Conservation (phyloP, 2,329 filamentous ascomycete genomes). For the Didymella exigua region DNA sequence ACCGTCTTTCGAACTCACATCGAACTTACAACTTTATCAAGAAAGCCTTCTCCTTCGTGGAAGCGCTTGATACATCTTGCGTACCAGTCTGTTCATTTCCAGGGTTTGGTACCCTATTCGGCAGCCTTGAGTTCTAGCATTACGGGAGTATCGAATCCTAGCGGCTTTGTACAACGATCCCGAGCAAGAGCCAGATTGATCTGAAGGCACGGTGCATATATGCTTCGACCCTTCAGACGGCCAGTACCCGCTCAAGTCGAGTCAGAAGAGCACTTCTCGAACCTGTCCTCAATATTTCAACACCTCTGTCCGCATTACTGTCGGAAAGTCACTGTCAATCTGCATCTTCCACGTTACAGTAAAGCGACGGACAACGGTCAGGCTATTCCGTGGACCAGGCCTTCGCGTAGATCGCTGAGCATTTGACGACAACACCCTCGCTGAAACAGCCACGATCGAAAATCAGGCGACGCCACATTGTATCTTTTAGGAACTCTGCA, state of each 20-base stretch:
- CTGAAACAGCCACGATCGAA: conserved; percentile 43
- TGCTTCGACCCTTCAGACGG: conserved; percentile 37
- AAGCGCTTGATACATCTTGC: conserved; percentile 10
- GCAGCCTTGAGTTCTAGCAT: conserved; percentile 35
- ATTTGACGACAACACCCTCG: conserved; percentile 37
- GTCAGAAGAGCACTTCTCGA: neutral
- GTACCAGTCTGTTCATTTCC: conserved; percentile 26
- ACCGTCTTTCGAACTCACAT: conserved; percentile 19
- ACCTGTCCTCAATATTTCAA: neutral
- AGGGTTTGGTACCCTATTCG: conserved; percentile 34
- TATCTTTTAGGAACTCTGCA: conserved; percentile 42
- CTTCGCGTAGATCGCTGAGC: conserved; percentile 39
- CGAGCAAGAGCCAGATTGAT: conserved; percentile 35
- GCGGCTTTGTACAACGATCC: conserved; percentile 39
- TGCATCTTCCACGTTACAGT: conserved; percentile 10
- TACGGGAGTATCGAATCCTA: conserved; percentile 41
- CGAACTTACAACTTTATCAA: conserved; percentile 10
- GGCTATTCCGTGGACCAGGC: conserved; percentile 31
- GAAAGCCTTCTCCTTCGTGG: neutral
- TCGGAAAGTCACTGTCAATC: neutral
- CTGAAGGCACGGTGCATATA: conserved; percentile 45
- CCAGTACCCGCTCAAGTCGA: conserved; percentile 7
- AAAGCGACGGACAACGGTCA: conserved; percentile 23
- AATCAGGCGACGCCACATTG: conserved; percentile 41
- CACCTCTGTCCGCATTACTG: neutral